Evolutionary conservation across 306 rosid genomes (phyloP).

Genomic region (Argentina anserina): DNA sequence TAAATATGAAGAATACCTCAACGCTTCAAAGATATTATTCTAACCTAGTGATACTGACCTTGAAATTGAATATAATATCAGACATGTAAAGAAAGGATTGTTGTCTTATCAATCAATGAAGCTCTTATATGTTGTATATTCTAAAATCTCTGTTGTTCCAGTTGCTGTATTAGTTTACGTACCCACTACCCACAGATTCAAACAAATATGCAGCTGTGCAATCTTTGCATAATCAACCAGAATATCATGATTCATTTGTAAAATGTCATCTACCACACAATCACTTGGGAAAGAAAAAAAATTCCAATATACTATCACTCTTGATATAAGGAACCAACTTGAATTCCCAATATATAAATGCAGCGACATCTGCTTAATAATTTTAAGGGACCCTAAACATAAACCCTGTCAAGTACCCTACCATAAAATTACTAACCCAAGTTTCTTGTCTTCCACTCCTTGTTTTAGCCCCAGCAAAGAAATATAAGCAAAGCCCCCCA

Average conservation of each 20-base stretch:
- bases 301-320: neutral
- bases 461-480: neutral
- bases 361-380: slow-evolving; percentile 8
- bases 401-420: slow-evolving; percentile 8
- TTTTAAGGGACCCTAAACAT: neutral
- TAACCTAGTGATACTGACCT: neutral
- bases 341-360: slow-evolving; percentile 5
- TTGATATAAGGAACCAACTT: neutral
- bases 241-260: neutral
- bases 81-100: neutral
- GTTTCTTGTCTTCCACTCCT: slow-evolving; percentile 27
- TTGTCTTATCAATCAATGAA: neutral
- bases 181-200: neutral
- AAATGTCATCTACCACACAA: slow-evolving; percentile 2
- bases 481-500: neutral
- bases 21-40: slow-evolving; percentile 1
- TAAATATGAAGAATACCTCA: neutral
- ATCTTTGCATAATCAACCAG: neutral
- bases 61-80: neutral
- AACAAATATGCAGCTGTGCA: slow-evolving; percentile 3
- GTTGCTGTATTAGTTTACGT: neutral
- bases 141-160: slow-evolving; percentile 1
- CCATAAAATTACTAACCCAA: slow-evolving; percentile 16
- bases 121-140: neutral
- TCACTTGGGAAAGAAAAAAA: neutral